These are phyloP conservation scores for Brassica juncea DNA, from an alignment of 345 rosid genomes.

Conservation along the genomic window DNA sequence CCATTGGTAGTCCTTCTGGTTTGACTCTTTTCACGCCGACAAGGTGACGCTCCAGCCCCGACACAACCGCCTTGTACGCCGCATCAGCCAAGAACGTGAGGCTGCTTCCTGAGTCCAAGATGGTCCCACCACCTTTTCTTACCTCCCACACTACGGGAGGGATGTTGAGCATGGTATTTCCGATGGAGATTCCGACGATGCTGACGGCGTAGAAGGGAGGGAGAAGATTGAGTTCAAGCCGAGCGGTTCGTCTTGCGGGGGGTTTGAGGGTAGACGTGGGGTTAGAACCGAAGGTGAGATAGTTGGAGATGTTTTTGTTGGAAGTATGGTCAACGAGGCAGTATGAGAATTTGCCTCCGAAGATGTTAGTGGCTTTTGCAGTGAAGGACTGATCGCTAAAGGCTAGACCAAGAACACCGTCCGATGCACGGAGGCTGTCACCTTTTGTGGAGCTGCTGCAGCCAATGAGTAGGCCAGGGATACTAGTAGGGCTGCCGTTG, in stretches of 20 bases:
- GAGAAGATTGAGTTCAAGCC: conserved; percentile 46
- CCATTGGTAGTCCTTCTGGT: conserved; percentile 43
- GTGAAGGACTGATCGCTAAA: conserved; percentile 49
- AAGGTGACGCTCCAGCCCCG: conserved; percentile 37
- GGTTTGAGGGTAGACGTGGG: conserved; percentile 3
- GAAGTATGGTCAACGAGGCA: conserved; percentile 65
- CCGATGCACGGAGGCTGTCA: conserved; percentile 40
- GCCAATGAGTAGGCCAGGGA: conserved; percentile 48
- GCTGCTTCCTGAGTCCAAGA: conserved; percentile 64
- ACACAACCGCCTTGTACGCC: conserved; percentile 47
- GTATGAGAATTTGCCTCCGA: conserved; percentile 56
- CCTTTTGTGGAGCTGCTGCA: conserved; percentile 50
- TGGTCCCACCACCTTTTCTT: conserved; percentile 45
- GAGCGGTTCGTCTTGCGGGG: conserved; percentile 30
- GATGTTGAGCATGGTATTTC: conserved; percentile 43
- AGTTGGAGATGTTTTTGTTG: conserved; percentile 49
- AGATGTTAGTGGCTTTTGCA: conserved; percentile 34
- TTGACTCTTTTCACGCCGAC: conserved; percentile 34
- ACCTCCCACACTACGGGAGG: conserved; percentile 56
- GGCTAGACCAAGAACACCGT: conserved; percentile 64
- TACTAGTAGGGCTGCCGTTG: conserved; percentile 36
- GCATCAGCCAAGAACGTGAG: conserved; percentile 44
- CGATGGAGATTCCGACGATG: conserved; percentile 51
- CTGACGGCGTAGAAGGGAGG: conserved; percentile 55
- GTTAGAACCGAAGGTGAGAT: conserved; percentile 50